Base-by-base conservation (phyloP, 495 filamentous ascomycete species). In the Hyaloscypha bicolor region DNA sequence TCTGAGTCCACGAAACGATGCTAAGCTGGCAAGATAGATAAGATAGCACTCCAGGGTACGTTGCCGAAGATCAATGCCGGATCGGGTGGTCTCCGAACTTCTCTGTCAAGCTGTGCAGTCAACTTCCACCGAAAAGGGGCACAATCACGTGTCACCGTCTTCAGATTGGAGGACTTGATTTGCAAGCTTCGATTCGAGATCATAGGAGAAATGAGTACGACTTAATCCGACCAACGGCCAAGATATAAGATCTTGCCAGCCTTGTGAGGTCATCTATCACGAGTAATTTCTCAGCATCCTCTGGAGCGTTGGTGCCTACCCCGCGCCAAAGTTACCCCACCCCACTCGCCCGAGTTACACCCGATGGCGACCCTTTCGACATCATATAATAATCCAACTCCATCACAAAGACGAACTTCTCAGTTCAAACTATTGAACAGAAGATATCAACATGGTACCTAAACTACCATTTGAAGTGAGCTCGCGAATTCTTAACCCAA, bases 391-490 rank as follows among this genome's bases (percentile, higher is more conserved):
- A 6, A 48, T 48, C 42, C 42, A 48, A 48, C 9, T 37, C 16
- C 0, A 48, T 48, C 16, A 16, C 42, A 19, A 19, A 48, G 4
- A 12, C 42, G 35, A 37, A 6, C 6, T 37, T 37, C 8, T 0
- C 6, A 37, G 9, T 48, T 19, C 9, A 4, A 48, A 48, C 4
- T 48, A 48, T 48, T 48, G 42, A 16, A 48, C 42, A 14, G 16
- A 48, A 19, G 19, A 3, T 48, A 25, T 42, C 62, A 64, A 60
- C 9, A 64, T 65, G 62, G 25, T 55, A 1, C 16, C 61, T 35
- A 63, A 69, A 65, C 68, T 70, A 35, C 68, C 68, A 6, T 70
- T 70, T 58, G 30, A 70, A 32, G 68, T 67, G 25, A 55, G 55
- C 29, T 56, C n/a, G 55, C 59, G 25, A 5, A 58, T 60, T 9